Base-by-base conservation (phyloP, 2,329 filamentous ascomycete species). In the Clathrospora elynae region DNA sequence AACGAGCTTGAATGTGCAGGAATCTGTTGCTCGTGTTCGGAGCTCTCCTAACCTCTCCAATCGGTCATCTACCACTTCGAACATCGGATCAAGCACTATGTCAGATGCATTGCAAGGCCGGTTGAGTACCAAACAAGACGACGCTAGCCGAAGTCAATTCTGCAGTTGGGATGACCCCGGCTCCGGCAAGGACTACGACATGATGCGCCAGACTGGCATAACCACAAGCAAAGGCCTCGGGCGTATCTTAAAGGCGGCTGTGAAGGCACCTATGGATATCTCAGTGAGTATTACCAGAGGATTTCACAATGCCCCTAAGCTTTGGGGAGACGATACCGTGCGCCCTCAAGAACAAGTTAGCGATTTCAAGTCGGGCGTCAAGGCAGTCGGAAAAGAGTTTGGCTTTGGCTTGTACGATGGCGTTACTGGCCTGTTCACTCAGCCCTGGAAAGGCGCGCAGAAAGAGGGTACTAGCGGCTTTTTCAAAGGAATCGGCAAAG, bases 401-500 rank as follows among this genome's bases (percentile, higher is more conserved):
- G 53, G 45, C n/a, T 53, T 53, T 35, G 58, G 53, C 5, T 48
- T 48, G 26, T 57, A 53, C 28, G 61, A 63, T 32, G 59, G 56
- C 8, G 43, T 63, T 10, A 56, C 50, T 20, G 59, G 51, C 4
- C 35, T 64, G 3, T 46, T 56, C 17, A 53, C 47, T 2, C 51
- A 60, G 41, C 58, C 61, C 3, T 46, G 39, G 20, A 42, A 49
- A 25, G 58, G 54, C 13, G 59, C 47, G 3, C 46, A 51, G 30
- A 45, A 61, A 35, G 47, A 59, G 5, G 61, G 59, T 8, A 45
- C 53, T 0, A 35, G 38, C 3, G 59, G 59, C 0, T 61, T 64
- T 32, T 28, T 53, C 14, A 63, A 62, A 35, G 58, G 61, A 2
- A 29, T 62, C 2, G 59, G 61, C 2, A 61, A 60, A 37, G 61